These are phyloP conservation scores for Pyrenophora seminiperda DNA, from an alignment of 2,329 filamentous ascomycete species.

Conservation along the genomic window DNA sequence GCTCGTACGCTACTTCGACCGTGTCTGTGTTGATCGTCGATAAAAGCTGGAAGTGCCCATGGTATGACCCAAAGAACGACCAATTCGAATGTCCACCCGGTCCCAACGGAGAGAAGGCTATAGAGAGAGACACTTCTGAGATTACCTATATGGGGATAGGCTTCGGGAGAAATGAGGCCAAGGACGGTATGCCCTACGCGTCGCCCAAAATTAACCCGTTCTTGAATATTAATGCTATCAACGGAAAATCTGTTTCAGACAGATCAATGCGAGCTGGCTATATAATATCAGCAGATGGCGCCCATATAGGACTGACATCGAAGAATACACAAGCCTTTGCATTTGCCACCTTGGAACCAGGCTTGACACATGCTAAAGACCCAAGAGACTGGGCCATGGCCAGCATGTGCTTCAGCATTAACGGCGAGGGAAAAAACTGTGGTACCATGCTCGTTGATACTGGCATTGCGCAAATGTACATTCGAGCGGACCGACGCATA, in stretches of 20 bases:
- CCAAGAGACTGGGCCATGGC: constrained; percentile 44
- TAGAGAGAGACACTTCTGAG: constrained; percentile 30
- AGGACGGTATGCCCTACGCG: constrained; percentile 38
- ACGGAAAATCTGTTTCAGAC: constrained; percentile 20
- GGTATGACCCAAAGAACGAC: constrained; percentile 41
- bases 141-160: constrained; percentile 48
- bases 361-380: constrained; percentile 35
- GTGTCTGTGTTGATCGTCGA: constrained; percentile 43
- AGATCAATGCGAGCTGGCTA: constrained; percentile 32
- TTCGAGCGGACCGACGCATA: constrained; percentile 34
- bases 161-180: constrained; percentile 40
- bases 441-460: constrained; percentile 42
- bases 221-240: constrained; percentile 40
- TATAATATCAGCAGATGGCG: constrained; percentile 36
- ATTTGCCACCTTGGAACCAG: constrained; percentile 34
- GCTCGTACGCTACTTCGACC: constrained; percentile 28
- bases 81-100: constrained; percentile 37
- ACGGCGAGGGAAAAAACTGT: constrained; percentile 27
- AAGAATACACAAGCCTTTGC: constrained; percentile 26
- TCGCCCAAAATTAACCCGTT: constrained; percentile 43
- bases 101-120: constrained; percentile 32
- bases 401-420: constrained; percentile 37
- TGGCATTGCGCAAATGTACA: constrained; percentile 45
- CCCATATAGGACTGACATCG: constrained; percentile 39
- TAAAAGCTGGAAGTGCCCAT: constrained; percentile 41